Evolutionary conservation across 2,329 filamentous ascomycete species (phyloP), one percentile per base, ranked within the genome.

Genomic region (Exophiala aquamarina): DNA sequence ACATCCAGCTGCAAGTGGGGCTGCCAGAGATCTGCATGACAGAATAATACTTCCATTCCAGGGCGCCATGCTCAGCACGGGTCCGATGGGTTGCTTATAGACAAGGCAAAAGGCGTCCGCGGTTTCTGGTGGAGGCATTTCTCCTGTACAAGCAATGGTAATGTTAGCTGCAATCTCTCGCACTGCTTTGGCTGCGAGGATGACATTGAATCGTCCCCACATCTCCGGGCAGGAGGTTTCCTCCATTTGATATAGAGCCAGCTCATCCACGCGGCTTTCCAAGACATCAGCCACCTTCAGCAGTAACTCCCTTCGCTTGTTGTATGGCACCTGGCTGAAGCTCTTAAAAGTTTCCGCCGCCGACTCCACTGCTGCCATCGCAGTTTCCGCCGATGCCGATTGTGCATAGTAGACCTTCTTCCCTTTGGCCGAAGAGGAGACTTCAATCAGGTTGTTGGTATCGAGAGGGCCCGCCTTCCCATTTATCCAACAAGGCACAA

Each of bases 1-100:
- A 65, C 90, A 90, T 14, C 87, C 87, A 1, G 67, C 66, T 1
- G 70, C 69, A 14, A 74, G 19, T 23, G 34, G 33, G n/a, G 14
- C 31, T 21, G 15, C 29, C 13, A 41, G 18, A 11, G 17, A 19
- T 11, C 31, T 33, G n/a, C 15, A 44, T 7, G 19, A 19, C n/a
- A 46, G 23, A 23, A 21, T n/a, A 19, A 44, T 18, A 17, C 35
- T 40, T 11, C 21, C 44, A 18, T 45, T 35, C 28, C 44, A 44
- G 13, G 46, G 44, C n/a, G 44, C 23, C 13, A 47, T 47, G 19
- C 38, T 43, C 19, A 47, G 44, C 9, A 21, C 46, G n/a, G 39
- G 38, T 2, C 44, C 63, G 3, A 66, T 44, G 1, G 64, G 59
- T 44, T 65, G 61, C 42, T 61, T 63, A 41, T 62, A 65, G 8